Percentiles rank a stretch among this genome's conserved stretches.
phyloP scores from a whole-genome alignment of 1,284 basidiomycete genomes.

The Cutaneotrichosporon sp. region DNA sequence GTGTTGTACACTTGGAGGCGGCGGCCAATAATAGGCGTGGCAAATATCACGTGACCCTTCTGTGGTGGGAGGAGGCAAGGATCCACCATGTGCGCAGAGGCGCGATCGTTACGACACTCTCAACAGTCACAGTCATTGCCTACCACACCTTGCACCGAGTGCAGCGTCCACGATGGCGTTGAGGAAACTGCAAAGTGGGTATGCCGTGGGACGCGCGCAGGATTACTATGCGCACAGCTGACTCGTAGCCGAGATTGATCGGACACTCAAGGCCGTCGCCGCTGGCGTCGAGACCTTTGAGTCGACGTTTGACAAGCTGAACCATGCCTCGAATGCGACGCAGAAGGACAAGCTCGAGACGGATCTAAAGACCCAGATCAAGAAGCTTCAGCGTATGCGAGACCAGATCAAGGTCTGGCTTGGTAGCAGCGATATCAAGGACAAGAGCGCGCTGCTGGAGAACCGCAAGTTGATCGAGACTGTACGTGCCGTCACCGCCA shows the following conservation, averaged over 20 bases:
- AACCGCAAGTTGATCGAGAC: slow-evolving; percentile 96
- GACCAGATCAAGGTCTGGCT: slow-evolving; percentile 99
- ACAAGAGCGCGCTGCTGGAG: slow-evolving; percentile 89
- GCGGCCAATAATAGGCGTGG: background rate
- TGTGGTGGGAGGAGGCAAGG: background rate
- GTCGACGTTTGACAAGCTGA: slow-evolving; percentile 94
- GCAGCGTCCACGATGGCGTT: slow-evolving; percentile 30
- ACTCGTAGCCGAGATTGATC: slow-evolving; percentile 82
- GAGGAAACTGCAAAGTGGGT: slow-evolving; percentile 42
- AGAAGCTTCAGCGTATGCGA: slow-evolving; percentile 94
- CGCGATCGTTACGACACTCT: background rate
- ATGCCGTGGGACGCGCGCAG: too few species aligned
- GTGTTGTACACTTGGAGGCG: too few species aligned
- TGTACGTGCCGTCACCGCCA: slow-evolving; percentile 55
- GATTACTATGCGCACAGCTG: background rate
- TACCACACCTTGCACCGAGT: background rate
- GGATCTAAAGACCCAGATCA: slow-evolving; percentile 95
- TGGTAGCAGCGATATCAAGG: slow-evolving; percentile 97
- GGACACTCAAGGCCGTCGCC: slow-evolving; percentile 87
- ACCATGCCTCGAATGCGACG: slow-evolving; percentile 76
- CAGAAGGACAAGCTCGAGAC: slow-evolving; percentile 96
- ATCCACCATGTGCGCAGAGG: too few species aligned
- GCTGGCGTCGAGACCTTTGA: slow-evolving; percentile 94
- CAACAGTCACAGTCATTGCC: background rate
- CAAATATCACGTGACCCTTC: too few species aligned